Evolutionary conservation across 2,329 filamentous ascomycete genomes (phyloP).

Genomic region (Hymenoscyphus linearis): DNA sequence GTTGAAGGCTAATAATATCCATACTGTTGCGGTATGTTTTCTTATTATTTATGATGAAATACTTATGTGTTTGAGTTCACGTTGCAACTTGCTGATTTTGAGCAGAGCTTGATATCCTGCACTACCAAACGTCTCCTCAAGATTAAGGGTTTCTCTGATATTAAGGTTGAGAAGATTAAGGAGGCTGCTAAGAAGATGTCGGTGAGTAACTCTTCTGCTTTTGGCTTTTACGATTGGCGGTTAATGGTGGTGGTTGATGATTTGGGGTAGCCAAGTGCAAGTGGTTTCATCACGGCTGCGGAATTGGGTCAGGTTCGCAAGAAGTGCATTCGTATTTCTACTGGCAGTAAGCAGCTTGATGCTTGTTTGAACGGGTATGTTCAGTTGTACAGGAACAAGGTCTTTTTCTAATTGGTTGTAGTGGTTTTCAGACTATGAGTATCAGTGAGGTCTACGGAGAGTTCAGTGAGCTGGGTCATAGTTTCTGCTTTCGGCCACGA

Average conservation of each 20-base stretch:
- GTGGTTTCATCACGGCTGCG: conserved; percentile 60
- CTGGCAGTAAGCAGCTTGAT: conserved; percentile 65
- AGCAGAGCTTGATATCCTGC: conserved; percentile 54
- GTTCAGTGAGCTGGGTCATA: conserved; percentile 38
- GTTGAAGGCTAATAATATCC: conserved; percentile 56
- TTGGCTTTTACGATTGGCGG: too few species aligned
- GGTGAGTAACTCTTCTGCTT: conserved; percentile 24
- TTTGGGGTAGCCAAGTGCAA: conserved; percentile 45
- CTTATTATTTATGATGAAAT: too few species aligned
- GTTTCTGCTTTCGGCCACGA: not conserved
- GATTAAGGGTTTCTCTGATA: conserved; percentile 66
- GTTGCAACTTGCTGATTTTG: conserved; percentile 2
- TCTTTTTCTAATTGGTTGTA: conserved; percentile 27
- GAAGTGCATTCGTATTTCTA: conserved; percentile 59
- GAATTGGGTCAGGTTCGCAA: conserved; percentile 59
- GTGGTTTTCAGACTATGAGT: conserved; percentile 65
- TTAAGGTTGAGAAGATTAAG: conserved; percentile 67
- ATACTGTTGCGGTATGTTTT: conserved; percentile 54
- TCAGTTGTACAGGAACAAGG: not conserved
- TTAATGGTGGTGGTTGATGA: conserved; percentile 13
- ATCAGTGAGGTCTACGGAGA: conserved; percentile 61
- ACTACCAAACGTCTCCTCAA: conserved; percentile 56
- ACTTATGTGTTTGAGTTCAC: not conserved
- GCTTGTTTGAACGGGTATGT: conserved; percentile 55
- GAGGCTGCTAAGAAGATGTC: conserved; percentile 49